Percentiles rank a stretch among this genome's conserved stretches.
Conservation (phyloP, 108 stramenopile species). For the Craspedostauros australis region DNA sequence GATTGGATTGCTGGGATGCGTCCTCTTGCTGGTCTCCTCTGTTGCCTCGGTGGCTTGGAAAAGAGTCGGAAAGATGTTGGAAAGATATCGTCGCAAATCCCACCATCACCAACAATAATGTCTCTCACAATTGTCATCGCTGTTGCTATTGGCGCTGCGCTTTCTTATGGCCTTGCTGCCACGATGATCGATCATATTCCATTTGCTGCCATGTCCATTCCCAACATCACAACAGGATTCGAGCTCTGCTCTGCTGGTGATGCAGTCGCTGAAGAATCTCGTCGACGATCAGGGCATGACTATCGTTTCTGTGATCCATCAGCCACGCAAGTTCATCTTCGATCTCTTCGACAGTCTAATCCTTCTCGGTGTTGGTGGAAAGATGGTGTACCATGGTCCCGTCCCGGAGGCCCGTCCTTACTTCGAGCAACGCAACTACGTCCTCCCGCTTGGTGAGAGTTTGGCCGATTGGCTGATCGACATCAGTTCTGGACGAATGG, state of each 20-base stretch:
- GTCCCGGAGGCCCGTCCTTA: constrained; percentile 13
- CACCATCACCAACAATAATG: no score
- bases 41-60: no score
- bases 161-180: constrained; percentile 15
- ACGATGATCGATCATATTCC: no score
- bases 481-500: constrained; percentile 23
- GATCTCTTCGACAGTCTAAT: constrained; percentile 73
- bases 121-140: no score
- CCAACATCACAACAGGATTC: no score
- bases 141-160: no score
- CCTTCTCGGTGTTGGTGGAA: constrained; percentile 54
- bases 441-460: constrained; percentile 22
- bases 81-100: no score
- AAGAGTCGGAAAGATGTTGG: no score
- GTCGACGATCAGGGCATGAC: constrained; percentile 43
- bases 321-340: constrained; percentile 69
- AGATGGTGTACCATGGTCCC: constrained; percentile 43
- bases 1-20: no score
- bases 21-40: no score
- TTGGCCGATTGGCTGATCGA: constrained; percentile 51
- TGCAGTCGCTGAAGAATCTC: constrained; percentile 32
- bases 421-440: constrained; percentile 23
- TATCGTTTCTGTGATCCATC: constrained; percentile 67
- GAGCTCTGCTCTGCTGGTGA: constrained; percentile 37
- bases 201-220: no score